Evolutionary conservation across 2,329 filamentous ascomycete species (phyloP), one percentile per base, ranked within the genome.

Genomic region (Pseudopithomyces maydicus): DNA sequence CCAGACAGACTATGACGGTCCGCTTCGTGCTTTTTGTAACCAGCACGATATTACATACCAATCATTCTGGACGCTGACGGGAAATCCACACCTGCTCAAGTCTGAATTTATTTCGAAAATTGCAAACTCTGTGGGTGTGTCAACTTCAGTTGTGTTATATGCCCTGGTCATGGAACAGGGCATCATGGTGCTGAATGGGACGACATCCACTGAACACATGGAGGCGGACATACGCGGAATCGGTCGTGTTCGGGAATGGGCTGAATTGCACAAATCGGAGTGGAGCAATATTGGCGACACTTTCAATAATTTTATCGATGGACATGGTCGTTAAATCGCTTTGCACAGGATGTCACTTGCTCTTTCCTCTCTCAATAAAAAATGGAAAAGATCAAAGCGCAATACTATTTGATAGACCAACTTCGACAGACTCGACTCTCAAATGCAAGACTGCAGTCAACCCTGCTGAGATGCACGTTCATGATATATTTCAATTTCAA

Each of bases 21-120:
- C 78, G 0, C 73, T 93, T 15, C 83, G 90, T 20, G 74, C 77
- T 0, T 85, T 84, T 68, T 88, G 85, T 65, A 70, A 68, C 5
- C 76, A 82, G 36, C 75, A 83, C 12, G 74, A 73, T 1, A 84
- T 88, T 46, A 71, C 81, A 20, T 88, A 86, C 58, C 82, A 88
- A 65, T 80, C 79, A 42, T 87, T 87, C 69, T 87, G 85, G 85
- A 87, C 84, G 1, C 65, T 88, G 70, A 85, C 83, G 0, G 85
- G 80, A 0, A 88, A 88, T 64, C 83, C 83, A 3, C 66, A 74
- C 14, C 71, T 88, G 26, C 59, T 85, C 22, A 6, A 41, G n/a
- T 41, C 38, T 3, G n/a, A 41, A 17, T 15, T 41, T 47, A 85
- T 90, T 0, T 68, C 69, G 10, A 62, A 66, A 7, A 74, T 92